Evolutionary conservation across 352 stramenopile species (phyloP), one percentile per base, ranked within the genome.

Genomic region (Globisporangium spiculum): DNA sequence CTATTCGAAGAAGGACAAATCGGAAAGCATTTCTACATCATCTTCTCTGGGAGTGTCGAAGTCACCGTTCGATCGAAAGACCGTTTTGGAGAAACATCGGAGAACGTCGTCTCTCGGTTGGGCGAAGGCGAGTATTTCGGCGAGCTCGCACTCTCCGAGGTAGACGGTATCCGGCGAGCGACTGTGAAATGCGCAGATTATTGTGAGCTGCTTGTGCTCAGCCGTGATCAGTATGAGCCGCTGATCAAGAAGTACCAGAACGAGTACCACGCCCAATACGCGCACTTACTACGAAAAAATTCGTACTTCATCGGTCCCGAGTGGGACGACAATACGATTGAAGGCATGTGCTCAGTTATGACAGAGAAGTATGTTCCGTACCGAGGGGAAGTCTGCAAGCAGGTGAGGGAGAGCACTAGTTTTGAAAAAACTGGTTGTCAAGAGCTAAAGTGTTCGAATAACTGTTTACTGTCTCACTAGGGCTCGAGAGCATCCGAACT

Each of bases 261-360:
- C 70, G 83, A 93, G 46, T 92, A 91, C 60, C 83, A 93, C 65
- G 79, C 79, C 7, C 83, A 92, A 69, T 94, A 94, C 69, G 87
- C 83, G 24, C 85, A 89, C 36, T 78, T 93, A 71, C 75, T 94
- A 27, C 77, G 80, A 34, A 85, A 89, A 70, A 94, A 94, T 46
- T 66, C 80, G 1, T 92, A 92, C 60, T 94, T 94, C 58, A 83
- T 83, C 32, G 87, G 87, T 1, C 75, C 82, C 9, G 87, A 91
- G 27, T 94, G 87, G 87, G 84, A 94, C 67, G 79, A 85, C 66
- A 88, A 87, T 44, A 94, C 85, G 41, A 91, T 94, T 55, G 82
- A 93, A 67, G 84, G 81, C 34, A 93, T 94, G 85, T 94, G 87
- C 54, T 89, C 83, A 0, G 87, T 94, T 41, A 94, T 94, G 87